Evolutionary conservation across 352 stramenopile genomes (phyloP), one percentile per base, ranked within the genome.

Genomic region (Pythium brachiatum): DNA sequence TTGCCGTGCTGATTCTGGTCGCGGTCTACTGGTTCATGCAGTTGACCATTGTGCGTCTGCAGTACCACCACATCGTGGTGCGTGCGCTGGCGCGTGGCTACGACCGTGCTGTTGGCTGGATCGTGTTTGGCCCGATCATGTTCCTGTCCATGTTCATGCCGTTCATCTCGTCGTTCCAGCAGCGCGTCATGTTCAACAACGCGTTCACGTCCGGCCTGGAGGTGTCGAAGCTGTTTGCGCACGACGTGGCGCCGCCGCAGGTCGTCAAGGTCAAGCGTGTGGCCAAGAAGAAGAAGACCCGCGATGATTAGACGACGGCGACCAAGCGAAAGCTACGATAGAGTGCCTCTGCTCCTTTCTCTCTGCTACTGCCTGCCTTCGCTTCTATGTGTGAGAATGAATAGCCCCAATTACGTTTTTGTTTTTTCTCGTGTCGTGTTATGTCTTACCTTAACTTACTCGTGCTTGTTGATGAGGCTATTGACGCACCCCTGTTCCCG

Each of bases 111-210:
- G 84, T 95, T 32, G 86, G 86, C 53, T 95, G 86, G 86, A 92
- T 95, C 55, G 82, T 95, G 48, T 95, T 95, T 57, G 86, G 86
- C 15, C 86, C 86, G 32, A 92, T 95, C 74, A 87, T 95, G 78
- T 82, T 95, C 62, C 76, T 95, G 38, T 78, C 84, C 43, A 95
- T 95, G 86, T 95, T 95, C 76, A 64, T 95, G 70, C 86, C 86
- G 16, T 95, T 95, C 73, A 86, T 95, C 64, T 80, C 83, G 20
- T 81, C 75, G 11, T 95, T 94, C 78, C 86, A 95, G 74, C 84
- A 95, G 72, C 84, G 86, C 55, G 82, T 95, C 56, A 95, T 95
- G 86, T 95, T 95, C 66, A 95, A 95, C 76, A 92, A 89, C 62
- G 86, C 86, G 25, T 95, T 95, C 68, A 95, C 84, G 51, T 92